These are phyloP conservation scores for Acanthamoeba sp. DNA, from an alignment of 208 protist species.

Conservation along the genomic window DNA sequence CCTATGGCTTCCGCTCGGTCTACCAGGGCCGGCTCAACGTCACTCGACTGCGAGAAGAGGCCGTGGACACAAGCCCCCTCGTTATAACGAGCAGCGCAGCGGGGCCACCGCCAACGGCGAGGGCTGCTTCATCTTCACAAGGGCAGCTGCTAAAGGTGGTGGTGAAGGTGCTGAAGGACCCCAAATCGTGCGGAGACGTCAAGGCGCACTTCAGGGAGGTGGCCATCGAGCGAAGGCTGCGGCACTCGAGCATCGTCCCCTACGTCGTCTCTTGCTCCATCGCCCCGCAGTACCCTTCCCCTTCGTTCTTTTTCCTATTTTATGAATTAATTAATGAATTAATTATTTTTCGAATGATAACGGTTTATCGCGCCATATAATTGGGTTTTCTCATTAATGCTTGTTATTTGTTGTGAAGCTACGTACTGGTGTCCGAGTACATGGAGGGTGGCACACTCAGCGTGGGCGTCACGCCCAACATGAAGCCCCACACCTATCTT, in stretches of 20 bases:
- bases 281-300: neutral
- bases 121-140: neutral
- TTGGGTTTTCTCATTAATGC: too few relatives aligned
- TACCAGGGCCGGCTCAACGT: neutral
- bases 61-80: neutral
- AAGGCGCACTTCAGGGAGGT: conserved; percentile 22
- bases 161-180: conserved; percentile 44
- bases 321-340: neutral
- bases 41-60: neutral
- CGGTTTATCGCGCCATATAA: too few relatives aligned
- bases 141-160: neutral
- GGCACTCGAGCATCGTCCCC: conserved; percentile 16
- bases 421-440: conserved; percentile 22
- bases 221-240: neutral
- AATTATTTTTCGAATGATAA: neutral
- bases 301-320: neutral
- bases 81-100: neutral
- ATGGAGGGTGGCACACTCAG: conserved; percentile 33
- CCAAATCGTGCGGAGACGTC: conserved; percentile 16
- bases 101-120: neutral
- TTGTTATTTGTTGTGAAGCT: neutral
- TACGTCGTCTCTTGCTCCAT: neutral
- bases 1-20: neutral
- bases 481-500: neutral
- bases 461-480: neutral